Evolutionary conservation across 768 basidiomycete genomes (phyloP).

Genomic region (Amanita thiersii): DNA sequence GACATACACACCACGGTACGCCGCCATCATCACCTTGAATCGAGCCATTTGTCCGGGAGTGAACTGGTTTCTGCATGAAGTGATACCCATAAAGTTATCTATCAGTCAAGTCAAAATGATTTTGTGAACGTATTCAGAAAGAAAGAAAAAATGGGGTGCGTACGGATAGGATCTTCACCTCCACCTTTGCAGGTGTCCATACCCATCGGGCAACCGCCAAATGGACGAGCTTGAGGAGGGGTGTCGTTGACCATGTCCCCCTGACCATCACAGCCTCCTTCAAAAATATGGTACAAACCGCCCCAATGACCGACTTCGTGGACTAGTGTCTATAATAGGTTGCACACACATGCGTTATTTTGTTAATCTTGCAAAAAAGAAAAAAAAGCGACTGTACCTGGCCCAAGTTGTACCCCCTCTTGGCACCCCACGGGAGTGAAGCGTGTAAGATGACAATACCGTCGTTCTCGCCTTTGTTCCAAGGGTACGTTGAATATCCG

Average conservation of each 20-base stretch:
- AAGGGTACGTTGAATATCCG: conserved; percentile 17
- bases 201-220: conserved; percentile 26
- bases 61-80: conserved; percentile 36
- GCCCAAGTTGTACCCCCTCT: conserved; percentile 32
- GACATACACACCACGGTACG: conserved; percentile 27
- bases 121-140: neutral
- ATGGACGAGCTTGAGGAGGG: conserved; percentile 27
- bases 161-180: conserved; percentile 32
- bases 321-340: conserved; percentile 22
- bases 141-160: conserved; percentile 6
- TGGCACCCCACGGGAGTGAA: conserved; percentile 32
- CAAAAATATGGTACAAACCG: conserved; percentile 43
- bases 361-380: neutral
- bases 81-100: conserved; percentile 44
- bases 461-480: conserved; percentile 20
- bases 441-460: conserved; percentile 34
- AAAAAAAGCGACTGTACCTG: conserved; percentile 10
- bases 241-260: conserved; percentile 38
- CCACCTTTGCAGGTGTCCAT: conserved; percentile 23
- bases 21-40: conserved; percentile 23
- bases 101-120: conserved; percentile 1
- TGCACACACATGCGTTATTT: no score
- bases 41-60: conserved; percentile 34
- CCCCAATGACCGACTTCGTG: conserved; percentile 46
- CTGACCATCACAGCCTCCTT: conserved; percentile 24